Evolutionary conservation across 176 grass and related monocot species (phyloP).

Genomic region (Coix lacrymajobi): DNA sequence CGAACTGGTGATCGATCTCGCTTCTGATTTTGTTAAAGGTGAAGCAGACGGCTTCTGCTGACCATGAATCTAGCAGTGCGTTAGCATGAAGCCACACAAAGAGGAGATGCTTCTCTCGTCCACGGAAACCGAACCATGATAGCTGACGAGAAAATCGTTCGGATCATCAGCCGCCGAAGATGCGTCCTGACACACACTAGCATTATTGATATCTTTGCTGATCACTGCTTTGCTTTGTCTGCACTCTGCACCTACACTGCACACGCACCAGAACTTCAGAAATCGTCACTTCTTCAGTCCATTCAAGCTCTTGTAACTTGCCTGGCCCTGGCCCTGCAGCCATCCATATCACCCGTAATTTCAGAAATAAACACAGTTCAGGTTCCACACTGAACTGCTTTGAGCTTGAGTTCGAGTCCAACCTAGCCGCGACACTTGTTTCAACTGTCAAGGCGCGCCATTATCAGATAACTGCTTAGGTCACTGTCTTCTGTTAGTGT

Average conservation of each 20-base stretch:
- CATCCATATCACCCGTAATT: neutral
- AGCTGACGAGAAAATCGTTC: slow-evolving; percentile 16
- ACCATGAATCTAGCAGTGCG: neutral
- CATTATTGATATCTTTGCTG: neutral
- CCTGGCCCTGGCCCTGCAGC: neutral
- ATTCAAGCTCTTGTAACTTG: neutral
- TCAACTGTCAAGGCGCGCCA: neutral
- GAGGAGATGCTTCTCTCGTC: neutral
- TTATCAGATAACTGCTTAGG: neutral
- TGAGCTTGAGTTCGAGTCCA: neutral
- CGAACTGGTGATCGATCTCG: neutral
- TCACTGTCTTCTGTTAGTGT: neutral
- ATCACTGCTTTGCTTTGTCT: slow-evolving; percentile 13
- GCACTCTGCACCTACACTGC: neutral
- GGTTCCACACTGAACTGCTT: neutral
- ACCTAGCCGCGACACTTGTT: neutral
- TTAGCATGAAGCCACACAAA: slow-evolving; percentile 11
- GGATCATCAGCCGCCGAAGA: slow-evolving; percentile 7
- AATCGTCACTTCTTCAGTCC: neutral
- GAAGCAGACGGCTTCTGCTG: slow-evolving; percentile 14
- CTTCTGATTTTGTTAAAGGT: neutral
- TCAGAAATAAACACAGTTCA: neutral
- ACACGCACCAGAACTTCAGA: neutral
- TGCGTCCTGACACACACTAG: neutral
- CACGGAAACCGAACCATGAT: neutral